Conservation (phyloP, 805 yeast genomes). For the Saccharomyces paradoxus region DNA sequence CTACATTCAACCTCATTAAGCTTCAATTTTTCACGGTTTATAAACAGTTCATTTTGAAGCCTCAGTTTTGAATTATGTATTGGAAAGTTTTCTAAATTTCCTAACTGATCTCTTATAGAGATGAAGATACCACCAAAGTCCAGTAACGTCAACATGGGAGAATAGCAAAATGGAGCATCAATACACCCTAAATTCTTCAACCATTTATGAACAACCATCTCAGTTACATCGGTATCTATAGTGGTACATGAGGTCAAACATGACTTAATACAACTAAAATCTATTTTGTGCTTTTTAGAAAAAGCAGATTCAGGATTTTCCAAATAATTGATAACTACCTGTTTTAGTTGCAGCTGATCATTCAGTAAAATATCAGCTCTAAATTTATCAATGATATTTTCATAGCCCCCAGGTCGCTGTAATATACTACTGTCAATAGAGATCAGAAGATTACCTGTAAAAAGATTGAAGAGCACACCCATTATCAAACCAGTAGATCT, state of each 20-base stretch:
- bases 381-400: constrained; percentile 63
- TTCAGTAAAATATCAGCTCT: constrained; percentile 69
- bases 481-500: constrained; percentile 80
- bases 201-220: constrained; percentile 83
- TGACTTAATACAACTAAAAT: constrained; percentile 76
- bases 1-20: constrained; percentile 27
- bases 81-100: constrained; percentile 26
- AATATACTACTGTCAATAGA: constrained; percentile 72
- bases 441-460: constrained; percentile 71
- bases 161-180: constrained; percentile 63
- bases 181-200: constrained; percentile 81
- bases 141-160: constrained; percentile 80
- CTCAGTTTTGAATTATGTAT: constrained; percentile 24
- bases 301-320: constrained; percentile 79
- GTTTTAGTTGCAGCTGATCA: constrained; percentile 81
- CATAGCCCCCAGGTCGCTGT: constrained; percentile 79
- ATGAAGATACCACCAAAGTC: constrained; percentile 97
- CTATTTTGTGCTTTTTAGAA: constrained; percentile 66
- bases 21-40: constrained; percentile 31
- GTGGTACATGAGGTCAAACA: constrained; percentile 82
- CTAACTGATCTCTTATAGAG: constrained; percentile 83
- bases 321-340: constrained; percentile 88
- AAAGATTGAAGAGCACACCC: constrained; percentile 74
- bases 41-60: constrained; percentile 28
- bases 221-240: constrained; percentile 88